Base-by-base conservation (phyloP, 192 early-diverging fungal genomes). In the Dispira simplex region DNA sequence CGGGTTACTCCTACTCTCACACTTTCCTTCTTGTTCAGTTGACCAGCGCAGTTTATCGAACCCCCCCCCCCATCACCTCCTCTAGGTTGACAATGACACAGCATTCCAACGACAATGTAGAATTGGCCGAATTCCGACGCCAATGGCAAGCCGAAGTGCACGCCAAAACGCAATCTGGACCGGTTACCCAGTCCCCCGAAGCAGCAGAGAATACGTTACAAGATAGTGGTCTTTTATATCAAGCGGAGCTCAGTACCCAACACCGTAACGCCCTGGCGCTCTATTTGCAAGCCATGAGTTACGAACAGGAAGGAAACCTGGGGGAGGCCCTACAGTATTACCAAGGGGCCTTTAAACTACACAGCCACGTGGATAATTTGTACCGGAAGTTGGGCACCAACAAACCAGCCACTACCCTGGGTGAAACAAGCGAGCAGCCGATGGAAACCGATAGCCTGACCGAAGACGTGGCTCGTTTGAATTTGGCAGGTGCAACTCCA, bases 71-170 rank as follows among this genome's bases (percentile, higher is more conserved):
- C n/a, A n/a, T 39, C 32, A 39, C 32, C 32, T 39, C 32, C 1
- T 39, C 6, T 6, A 39, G 12, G 10, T 28, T 8, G 21, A 28
- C 56, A 9, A 58, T 32, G 25, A 26, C 56, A 14, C 25, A 13
- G 0, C 56, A 26, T 27, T 39, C 27, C 26, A 45, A 11, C 2
- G 44, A 62, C 18, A 44, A 44, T 16, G 4, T 18, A 0, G 59
- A 62, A n/a, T 45, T 62, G n/a, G 59, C 23, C 32, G 59, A 25
- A 11, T 62, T 62, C 43, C 59, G 59, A 20, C 28, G 59, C 11
- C 39, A 62, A 45, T 62, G 59, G 59, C 59, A 62, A 45, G 59
- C 59, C n/a, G 59, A 62, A 45, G 59, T 62, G 2, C 28, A 45
- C 12, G 59, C 59, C 59, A 56, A 56, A 56, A 14, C 18, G 54